Evolutionary conservation across 1,139 yeast species (phyloP).

Genomic region (Yamadazyma songkhlaensis): DNA sequence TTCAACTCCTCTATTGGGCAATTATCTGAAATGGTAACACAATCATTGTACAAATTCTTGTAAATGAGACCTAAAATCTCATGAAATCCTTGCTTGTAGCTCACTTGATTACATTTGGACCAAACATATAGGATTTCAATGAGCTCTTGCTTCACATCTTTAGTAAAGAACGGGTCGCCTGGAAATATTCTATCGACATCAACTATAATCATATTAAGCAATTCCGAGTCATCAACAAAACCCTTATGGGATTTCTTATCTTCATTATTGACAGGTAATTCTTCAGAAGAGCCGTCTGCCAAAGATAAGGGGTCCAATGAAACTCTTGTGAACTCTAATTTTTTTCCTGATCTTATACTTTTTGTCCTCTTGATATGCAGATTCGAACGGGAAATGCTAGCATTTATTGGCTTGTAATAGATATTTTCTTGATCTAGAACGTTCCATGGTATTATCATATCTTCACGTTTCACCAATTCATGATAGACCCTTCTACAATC

Average conservation of each 20-base stretch:
- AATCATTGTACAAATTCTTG: constrained; percentile 45
- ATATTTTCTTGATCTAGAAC: constrained; percentile 27
- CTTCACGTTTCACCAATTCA: constrained; percentile 28
- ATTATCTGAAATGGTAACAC: constrained; percentile 25
- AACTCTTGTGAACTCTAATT: constrained; percentile 15
- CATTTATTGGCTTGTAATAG: constrained; percentile 18
- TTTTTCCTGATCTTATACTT: constrained; percentile 11
- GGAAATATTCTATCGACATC: constrained; percentile 67
- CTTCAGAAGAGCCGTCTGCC: too few relatives aligned
- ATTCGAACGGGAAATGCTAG: too few relatives aligned
- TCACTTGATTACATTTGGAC: constrained; percentile 49
- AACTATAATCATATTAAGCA: constrained; percentile 49
- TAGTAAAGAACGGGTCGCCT: constrained; percentile 51
- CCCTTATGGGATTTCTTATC: too few relatives aligned
- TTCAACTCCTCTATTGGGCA: constrained; percentile 24
- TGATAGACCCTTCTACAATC: constrained; percentile 37
- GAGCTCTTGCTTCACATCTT: constrained; percentile 35
- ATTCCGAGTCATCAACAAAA: constrained; percentile 17
- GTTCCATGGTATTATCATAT: constrained; percentile 42
- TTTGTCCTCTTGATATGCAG: constrained; percentile 6
- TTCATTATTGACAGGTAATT: too few relatives aligned
- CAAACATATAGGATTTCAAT: constrained; percentile 54
- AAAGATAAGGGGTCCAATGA: constrained; percentile 15
- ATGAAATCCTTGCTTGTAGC: constrained; percentile 71
- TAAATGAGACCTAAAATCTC: constrained; percentile 63